Base-by-base conservation (phyloP, 352 stramenopile genomes). In the Phytopythium aichiense region DNA sequence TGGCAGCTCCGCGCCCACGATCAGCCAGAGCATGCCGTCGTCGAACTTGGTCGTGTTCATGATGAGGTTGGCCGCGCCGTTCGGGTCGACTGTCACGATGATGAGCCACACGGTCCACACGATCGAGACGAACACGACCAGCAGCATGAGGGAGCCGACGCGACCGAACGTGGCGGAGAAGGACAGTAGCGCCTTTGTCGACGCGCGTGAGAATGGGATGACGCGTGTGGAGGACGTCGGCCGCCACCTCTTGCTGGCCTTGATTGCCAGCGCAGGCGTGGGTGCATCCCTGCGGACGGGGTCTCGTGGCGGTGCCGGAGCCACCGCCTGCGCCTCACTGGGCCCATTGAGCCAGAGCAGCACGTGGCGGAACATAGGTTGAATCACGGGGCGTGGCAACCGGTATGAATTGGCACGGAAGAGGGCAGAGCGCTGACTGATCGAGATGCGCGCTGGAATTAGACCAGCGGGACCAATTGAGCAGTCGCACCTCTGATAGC, bases 31-130 rank as follows among this genome's bases (percentile, higher is more conserved):
- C 48, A 51, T 63, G 20, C 54, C 54, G 45, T 67, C 45, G 46
- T 67, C 56, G 16, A 65, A 60, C 38, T 58, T 1, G n/a, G 31
- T 33, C 11, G 56, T 67, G 54, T 59, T 35, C 61, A 67, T 61
- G 61, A 67, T 23, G 13, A 43, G 37, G 35, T 62, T 67, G 20
- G 53, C 61, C 11, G 54, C 58, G 15, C n/a, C 31, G 18, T 59
- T 67, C 4, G 61, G 61, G 37, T 61, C 53, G 15, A 59, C 31
- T 5, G 54, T 63, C 15, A 67, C 31, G 12, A 53, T 15, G 22
- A 67, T 49, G 25, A 67, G 38, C 61, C 54, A 58, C 7, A 40
- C 9, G 15, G 48, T 49, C 61, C 61, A 67, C 13, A 37, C 16
- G 22, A 65, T 55, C 9, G 49, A 60, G 6, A 53, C 30, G 55